A percentile compares a stretch with the other conserved stretches of the same genome.
Conservation (phyloP, 2,329 filamentous ascomycete species). For the Verticillium tricorpus region DNA sequence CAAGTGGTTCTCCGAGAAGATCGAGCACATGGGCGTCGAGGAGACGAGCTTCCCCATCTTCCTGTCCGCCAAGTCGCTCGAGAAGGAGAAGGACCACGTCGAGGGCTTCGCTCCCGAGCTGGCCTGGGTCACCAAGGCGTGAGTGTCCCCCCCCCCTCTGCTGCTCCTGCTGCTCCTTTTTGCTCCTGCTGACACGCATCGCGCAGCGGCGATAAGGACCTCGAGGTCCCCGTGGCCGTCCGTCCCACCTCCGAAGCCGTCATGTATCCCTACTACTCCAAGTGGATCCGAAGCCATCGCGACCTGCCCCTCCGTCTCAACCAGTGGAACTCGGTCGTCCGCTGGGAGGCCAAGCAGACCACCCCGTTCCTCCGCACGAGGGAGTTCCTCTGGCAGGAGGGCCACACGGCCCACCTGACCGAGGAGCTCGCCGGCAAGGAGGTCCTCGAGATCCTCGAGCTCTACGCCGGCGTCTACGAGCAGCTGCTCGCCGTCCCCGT, state of each 20-base stretch:
- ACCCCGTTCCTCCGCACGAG: constrained; percentile 84
- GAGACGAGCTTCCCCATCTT: constrained; percentile 98
- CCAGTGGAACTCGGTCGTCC: constrained; percentile 91
- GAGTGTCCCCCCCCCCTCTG: constrained; percentile 30
- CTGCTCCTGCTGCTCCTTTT: neutral
- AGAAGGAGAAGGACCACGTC: constrained; percentile 89
- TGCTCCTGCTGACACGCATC: neutral
- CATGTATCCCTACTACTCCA: constrained; percentile 94
- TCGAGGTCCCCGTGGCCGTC: constrained; percentile 73
- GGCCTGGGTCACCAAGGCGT: constrained; percentile 84
- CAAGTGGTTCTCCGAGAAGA: constrained; percentile 66
- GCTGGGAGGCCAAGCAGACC: constrained; percentile 96
- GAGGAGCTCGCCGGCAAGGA: constrained; percentile 78
- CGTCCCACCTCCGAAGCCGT: constrained; percentile 69
- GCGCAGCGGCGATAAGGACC: constrained; percentile 77
- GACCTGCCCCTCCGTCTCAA: constrained; percentile 92
- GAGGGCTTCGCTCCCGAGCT: constrained; percentile 97
- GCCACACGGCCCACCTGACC: constrained; percentile 84
- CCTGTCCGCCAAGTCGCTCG: constrained; percentile 83
- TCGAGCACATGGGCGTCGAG: constrained; percentile 87
- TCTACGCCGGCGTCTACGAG: constrained; percentile 89
- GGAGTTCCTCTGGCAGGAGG: constrained; percentile 98
- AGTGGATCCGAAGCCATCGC: constrained; percentile 95
- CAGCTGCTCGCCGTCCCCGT: constrained; percentile 92
- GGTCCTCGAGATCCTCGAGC: constrained; percentile 87